Conservation (phyloP, 257 asterid genomes). For the Lithospermum erythrorhizon region DNA sequence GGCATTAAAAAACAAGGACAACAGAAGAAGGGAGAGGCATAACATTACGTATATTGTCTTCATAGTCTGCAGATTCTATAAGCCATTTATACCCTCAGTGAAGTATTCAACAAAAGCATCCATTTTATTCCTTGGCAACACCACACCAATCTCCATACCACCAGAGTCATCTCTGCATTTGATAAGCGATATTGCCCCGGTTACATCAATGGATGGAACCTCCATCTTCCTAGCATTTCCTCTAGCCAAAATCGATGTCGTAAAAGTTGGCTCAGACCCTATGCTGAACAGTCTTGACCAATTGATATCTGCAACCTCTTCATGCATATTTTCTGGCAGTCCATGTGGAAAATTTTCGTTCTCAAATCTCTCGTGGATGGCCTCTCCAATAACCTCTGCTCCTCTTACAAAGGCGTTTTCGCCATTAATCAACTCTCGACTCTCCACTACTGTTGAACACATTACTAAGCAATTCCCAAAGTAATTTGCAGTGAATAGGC, state of each 20-base stretch:
- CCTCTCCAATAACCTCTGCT: conserved; percentile 18
- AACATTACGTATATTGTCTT: no score
- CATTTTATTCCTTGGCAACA: conserved; percentile 16
- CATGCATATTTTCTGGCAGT: conserved; percentile 13
- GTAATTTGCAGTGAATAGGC: conserved; percentile 30
- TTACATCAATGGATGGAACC: conserved; percentile 23
- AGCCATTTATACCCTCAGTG: conserved; percentile 6
- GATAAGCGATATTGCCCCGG: conserved; percentile 24
- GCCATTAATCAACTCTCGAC: conserved; percentile 16
- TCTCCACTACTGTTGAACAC: conserved; percentile 19
- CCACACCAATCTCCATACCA: conserved; percentile 30
- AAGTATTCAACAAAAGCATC: conserved; percentile 26
- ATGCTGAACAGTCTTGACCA: conserved; percentile 3
- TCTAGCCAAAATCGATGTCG: conserved; percentile 40
- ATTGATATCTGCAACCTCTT: background rate
- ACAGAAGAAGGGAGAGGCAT: background rate
- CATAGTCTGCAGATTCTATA: no score
- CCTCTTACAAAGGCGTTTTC: conserved; percentile 21
- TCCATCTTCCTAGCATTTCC: conserved; percentile 31
- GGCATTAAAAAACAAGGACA: background rate
- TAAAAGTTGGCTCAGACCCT: conserved; percentile 42
- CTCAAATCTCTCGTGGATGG: conserved; percentile 20
- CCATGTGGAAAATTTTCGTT: conserved; percentile 24
- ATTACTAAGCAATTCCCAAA: conserved; percentile 35
- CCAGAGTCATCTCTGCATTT: conserved; percentile 20